Conservation (phyloP, 495 filamentous ascomycete genomes). For the Hypoxylon trugodes region DNA sequence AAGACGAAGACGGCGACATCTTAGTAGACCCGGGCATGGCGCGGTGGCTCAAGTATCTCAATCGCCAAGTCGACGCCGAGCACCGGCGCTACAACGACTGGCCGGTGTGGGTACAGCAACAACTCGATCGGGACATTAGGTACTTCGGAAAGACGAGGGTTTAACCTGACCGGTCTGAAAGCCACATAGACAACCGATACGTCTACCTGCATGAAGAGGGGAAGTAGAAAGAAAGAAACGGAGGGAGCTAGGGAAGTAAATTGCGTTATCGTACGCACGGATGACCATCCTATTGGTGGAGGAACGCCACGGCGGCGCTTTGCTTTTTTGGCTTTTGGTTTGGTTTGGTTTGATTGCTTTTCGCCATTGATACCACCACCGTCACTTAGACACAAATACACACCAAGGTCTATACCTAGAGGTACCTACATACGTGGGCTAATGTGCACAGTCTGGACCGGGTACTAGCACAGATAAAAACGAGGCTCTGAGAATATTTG, state of each 20-base stretch:
- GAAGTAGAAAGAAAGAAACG: too few relatives aligned
- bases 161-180: not conserved
- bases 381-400: not conserved
- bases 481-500: too few relatives aligned
- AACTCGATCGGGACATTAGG: conserved; percentile 44
- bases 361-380: conserved; percentile 5
- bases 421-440: too few relatives aligned
- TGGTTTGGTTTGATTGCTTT: too few relatives aligned
- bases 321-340: not conserved
- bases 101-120: conserved; percentile 58
- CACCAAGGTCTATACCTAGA: too few relatives aligned
- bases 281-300: too few relatives aligned
- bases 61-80: conserved; percentile 49
- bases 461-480: too few relatives aligned
- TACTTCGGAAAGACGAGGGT: conserved; percentile 48
- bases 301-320: too few relatives aligned
- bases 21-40: conserved; percentile 45
- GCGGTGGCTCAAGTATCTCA: conserved; percentile 55
- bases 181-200: not conserved
- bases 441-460: too few relatives aligned
- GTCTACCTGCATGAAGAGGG: too few relatives aligned
- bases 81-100: conserved; percentile 53
- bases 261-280: too few relatives aligned
- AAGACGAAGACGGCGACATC: conserved; percentile 16
- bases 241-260: too few relatives aligned